Evolutionary conservation across 345 rosid genomes (phyloP).

Genomic region (Turnera subulata): DNA sequence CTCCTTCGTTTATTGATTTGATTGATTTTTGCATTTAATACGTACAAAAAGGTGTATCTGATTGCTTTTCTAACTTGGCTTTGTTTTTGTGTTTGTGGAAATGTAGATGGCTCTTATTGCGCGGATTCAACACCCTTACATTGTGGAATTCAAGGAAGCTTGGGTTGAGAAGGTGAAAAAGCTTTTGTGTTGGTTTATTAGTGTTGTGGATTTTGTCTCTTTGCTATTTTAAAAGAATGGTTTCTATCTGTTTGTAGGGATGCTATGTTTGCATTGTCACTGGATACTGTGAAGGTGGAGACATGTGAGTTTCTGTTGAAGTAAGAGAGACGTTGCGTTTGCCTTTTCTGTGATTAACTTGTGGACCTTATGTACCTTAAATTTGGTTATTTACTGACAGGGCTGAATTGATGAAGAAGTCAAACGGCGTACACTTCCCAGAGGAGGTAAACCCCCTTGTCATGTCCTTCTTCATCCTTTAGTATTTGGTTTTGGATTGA

Average conservation of each 20-base stretch:
- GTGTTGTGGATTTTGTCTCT: not conserved
- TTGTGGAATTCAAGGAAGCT: constrained; percentile 97
- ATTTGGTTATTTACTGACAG: constrained; percentile 30
- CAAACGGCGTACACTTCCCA: constrained; percentile 80
- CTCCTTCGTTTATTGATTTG: constrained; percentile 1
- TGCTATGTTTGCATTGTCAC: constrained; percentile 98
- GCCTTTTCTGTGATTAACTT: not conserved
- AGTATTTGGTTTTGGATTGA: not conserved
- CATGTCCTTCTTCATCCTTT: not conserved
- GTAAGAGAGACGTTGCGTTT: not conserved
- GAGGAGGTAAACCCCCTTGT: constrained; percentile 57
- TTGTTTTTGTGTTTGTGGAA: constrained; percentile 3
- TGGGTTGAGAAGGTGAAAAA: constrained; percentile 86
- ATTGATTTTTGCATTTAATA: not conserved
- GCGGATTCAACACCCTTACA: constrained; percentile 82
- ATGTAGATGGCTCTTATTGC: constrained; percentile 91
- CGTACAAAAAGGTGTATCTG: not conserved
- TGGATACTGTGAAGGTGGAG: constrained; percentile 99
- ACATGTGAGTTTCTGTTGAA: constrained; percentile 65
- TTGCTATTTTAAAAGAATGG: not conserved
- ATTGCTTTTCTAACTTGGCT: not conserved
- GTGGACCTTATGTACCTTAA: not conserved
- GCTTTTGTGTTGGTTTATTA: not conserved
- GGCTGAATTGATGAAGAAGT: constrained; percentile 95
- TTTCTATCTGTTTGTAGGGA: constrained; percentile 51